phyloP scores from a whole-genome alignment of 2,329 filamentous ascomycete genomes.

The Thelonectria olida region DNA sequence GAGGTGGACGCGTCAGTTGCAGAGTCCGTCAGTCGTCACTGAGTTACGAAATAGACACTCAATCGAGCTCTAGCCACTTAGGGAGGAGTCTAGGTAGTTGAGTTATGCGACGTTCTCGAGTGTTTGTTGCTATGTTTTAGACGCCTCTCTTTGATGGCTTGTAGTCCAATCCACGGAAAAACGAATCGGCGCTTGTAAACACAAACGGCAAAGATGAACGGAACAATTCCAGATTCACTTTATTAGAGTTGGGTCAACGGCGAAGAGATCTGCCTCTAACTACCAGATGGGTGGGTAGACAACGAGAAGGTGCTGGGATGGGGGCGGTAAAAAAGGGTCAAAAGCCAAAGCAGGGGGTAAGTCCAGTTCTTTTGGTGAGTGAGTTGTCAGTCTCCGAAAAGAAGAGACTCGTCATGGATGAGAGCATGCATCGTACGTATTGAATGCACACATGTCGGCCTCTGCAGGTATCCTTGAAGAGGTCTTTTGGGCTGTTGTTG shows the following conservation, averaged over 20 bases:
- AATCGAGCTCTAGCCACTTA: too few relatives aligned
- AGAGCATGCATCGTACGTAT: too few relatives aligned
- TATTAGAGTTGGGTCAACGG: neutral
- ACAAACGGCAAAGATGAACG: neutral
- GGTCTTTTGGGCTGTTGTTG: too few relatives aligned
- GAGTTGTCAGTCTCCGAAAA: neutral
- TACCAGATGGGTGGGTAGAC: neutral
- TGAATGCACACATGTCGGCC: neutral
- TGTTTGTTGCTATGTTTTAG: too few relatives aligned
- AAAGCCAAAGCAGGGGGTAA: too few relatives aligned
- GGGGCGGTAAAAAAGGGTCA: neutral
- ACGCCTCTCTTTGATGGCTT: neutral
- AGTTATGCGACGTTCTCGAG: too few relatives aligned
- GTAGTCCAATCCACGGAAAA: neutral
- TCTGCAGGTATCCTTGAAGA: too few relatives aligned
- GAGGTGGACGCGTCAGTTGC: constrained; percentile 11
- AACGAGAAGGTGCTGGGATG: neutral
- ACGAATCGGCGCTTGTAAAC: neutral
- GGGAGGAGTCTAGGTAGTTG: too few relatives aligned
- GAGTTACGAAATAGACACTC: too few relatives aligned
- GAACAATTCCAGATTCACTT: neutral
- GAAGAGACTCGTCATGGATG: too few relatives aligned
- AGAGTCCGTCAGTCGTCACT: too few relatives aligned
- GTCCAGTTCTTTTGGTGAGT: neutral
- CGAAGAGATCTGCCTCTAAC: neutral